These are phyloP conservation scores for Ophiostoma himal-ulmi DNA, from an alignment of 2,329 filamentous ascomycete species.

Conservation along the genomic window DNA sequence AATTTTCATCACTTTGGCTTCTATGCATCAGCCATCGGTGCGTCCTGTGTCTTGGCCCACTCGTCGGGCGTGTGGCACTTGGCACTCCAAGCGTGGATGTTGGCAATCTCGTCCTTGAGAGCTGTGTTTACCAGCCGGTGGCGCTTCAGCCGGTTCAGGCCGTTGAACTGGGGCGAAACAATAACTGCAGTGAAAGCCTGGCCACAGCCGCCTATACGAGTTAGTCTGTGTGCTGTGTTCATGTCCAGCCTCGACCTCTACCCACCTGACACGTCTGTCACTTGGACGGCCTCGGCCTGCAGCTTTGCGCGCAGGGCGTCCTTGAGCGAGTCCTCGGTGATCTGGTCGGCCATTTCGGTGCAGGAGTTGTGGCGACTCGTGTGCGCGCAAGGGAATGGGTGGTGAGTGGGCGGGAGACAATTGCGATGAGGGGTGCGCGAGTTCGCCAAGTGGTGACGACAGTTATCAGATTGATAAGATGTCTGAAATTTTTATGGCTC, in stretches of 20 bases:
- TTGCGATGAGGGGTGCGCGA: background rate
- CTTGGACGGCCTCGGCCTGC: slow-evolving; percentile 71
- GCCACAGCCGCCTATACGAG: slow-evolving; percentile 50
- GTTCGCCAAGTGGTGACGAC: background rate
- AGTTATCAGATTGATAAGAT: slow-evolving; percentile 27
- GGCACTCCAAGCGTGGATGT: slow-evolving; percentile 91
- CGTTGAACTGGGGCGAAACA: slow-evolving; percentile 61
- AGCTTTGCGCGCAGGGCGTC: slow-evolving; percentile 64
- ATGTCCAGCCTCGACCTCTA: background rate
- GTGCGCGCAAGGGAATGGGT: background rate
- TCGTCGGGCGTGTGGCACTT: slow-evolving; percentile 90
- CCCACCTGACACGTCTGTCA: slow-evolving; percentile 89
- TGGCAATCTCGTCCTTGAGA: slow-evolving; percentile 80
- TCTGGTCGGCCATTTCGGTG: slow-evolving; percentile 45
- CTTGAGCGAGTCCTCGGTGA: slow-evolving; percentile 68
- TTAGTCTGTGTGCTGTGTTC: background rate
- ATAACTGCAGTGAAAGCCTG: slow-evolving; percentile 56
- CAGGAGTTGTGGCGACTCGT: background rate
- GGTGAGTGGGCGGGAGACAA: background rate
- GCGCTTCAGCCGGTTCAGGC: slow-evolving; percentile 71
- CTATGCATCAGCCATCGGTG: slow-evolving; percentile 43
- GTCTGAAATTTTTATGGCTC: background rate
- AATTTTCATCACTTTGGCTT: background rate
- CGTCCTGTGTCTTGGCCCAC: slow-evolving; percentile 61
- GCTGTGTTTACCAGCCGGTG: slow-evolving; percentile 80